phyloP scores from a whole-genome alignment of 2,329 filamentous ascomycete species.

The Colletotrichum trifolii region DNA sequence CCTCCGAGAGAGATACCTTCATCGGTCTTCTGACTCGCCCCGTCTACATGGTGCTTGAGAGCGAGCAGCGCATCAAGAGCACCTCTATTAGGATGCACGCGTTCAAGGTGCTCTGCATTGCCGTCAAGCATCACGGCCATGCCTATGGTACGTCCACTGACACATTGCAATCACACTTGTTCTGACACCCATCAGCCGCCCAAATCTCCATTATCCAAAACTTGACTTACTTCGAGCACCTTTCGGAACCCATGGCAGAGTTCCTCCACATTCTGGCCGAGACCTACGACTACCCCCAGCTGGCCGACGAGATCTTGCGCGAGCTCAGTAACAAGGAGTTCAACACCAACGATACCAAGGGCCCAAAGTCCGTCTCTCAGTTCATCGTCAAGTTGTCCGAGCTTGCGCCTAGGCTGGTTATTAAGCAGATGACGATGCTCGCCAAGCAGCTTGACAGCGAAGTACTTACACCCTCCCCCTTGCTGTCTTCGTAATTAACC shows the following conservation, averaged over 20 bases:
- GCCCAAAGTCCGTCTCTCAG: constrained; percentile 93
- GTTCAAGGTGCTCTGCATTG: constrained; percentile 96
- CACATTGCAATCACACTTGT: constrained; percentile 19
- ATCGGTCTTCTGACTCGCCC: constrained; percentile 91
- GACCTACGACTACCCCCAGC: constrained; percentile 96
- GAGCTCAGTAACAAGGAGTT: constrained; percentile 98
- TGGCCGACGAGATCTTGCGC: constrained; percentile 91
- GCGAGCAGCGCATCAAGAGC: constrained; percentile 90
- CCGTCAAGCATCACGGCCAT: constrained; percentile 97
- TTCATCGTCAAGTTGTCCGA: constrained; percentile 96
- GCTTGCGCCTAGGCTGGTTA: constrained; percentile 88
- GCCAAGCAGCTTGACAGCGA: constrained; percentile 97
- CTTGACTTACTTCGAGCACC: constrained; percentile 96
- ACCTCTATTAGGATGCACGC: constrained; percentile 93
- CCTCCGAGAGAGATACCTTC: constrained; percentile 95
- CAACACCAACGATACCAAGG: constrained; percentile 94
- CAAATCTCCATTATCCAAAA: constrained; percentile 99
- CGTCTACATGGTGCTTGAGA: constrained; percentile 93
- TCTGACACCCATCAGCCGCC: constrained; percentile 71
- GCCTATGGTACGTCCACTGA: constrained; percentile 76
- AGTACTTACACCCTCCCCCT: constrained; percentile 54
- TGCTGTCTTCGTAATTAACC: neutral
- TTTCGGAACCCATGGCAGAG: constrained; percentile 99
- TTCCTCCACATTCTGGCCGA: constrained; percentile 95
- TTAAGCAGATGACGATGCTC: constrained; percentile 96